Evolutionary conservation across 106 monocot genomes (phyloP).

Genomic region (Phalaenopsis aphrodite): DNA sequence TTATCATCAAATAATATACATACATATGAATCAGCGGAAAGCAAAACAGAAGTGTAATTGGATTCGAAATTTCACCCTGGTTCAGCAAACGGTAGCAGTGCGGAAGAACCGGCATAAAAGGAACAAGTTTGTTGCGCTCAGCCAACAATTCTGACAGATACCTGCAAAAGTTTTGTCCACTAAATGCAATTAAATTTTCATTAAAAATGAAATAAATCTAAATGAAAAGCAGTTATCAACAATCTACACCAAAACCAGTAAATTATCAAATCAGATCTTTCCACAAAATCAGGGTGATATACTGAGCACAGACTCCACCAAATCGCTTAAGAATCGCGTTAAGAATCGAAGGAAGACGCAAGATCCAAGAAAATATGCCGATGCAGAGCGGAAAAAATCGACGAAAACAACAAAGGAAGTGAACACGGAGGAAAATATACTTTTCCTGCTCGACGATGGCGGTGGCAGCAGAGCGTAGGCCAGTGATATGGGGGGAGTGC

Average conservation of each 20-base stretch:
- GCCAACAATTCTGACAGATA: constrained; percentile 19
- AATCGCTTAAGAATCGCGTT: too few species aligned
- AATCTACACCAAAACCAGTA: neutral
- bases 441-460: constrained; percentile 74
- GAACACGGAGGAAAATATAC: constrained; percentile 9
- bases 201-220: neutral
- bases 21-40: neutral
- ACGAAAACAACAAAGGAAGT: neutral
- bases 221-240: neutral
- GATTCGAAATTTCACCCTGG: constrained; percentile 14
- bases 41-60: neutral
- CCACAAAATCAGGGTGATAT: neutral
- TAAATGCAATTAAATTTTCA: neutral
- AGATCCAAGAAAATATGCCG: neutral
- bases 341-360: neutral
- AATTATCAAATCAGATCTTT: neutral
- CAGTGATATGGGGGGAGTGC: constrained; percentile 63
- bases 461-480: constrained; percentile 39
- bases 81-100: constrained; percentile 19
- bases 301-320: neutral
- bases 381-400: neutral
- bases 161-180: constrained; percentile 4
- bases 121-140: constrained; percentile 20
- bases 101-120: constrained; percentile 23
- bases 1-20: neutral